Base-by-base conservation (phyloP, 202 grass and related monocot species). In the Elaeis oleifera region DNA sequence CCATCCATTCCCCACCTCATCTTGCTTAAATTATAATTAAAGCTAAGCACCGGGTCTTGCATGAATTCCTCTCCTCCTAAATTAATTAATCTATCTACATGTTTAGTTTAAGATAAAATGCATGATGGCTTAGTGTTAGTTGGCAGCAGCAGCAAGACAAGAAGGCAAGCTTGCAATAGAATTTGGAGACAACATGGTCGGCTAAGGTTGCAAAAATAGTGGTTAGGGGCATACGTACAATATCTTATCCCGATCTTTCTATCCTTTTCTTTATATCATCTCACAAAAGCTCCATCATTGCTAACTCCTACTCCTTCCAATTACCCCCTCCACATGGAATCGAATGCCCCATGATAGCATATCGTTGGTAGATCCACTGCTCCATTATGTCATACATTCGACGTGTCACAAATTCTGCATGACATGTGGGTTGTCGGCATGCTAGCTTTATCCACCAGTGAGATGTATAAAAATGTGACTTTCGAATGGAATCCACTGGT, bases 281-380 rank as follows among this genome's bases (percentile, higher is more conserved):
- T 50, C 60, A 18, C 9, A 39, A 25, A 48, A 49, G 21, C 60
- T 48, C 6, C 27, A 25, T 49, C 3, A 15, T 18, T 3, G 14
- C 18, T 6, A 49, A 22, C 39, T 54, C 24, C 23, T 60, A 7
- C 19, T 67, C 53, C 1, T 54, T 50, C 51, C 50, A 23, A 16
- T 29, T 53, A 54, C 50, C 61, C 4, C 19, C 7, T 23, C 18
- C 5, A 4, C 39, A 23, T 9, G 57, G 61, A 60, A 79, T 79
- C 61, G 39, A 54, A 79, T 79, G 53, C 17, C 65, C 50, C 59
- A 72, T 72, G 76, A 72, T 72, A 62, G 61, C 24, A 79, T 72
- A 72, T 72, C 68, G 72, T 79, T 61, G 36, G 68, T 44, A 60
- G 61, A 16, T 52, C 68, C 29, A 53, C 36, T 68, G 28, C 53